Base-by-base conservation (phyloP, 352 stramenopile species). In the Globisporangium alternatum region DNA sequence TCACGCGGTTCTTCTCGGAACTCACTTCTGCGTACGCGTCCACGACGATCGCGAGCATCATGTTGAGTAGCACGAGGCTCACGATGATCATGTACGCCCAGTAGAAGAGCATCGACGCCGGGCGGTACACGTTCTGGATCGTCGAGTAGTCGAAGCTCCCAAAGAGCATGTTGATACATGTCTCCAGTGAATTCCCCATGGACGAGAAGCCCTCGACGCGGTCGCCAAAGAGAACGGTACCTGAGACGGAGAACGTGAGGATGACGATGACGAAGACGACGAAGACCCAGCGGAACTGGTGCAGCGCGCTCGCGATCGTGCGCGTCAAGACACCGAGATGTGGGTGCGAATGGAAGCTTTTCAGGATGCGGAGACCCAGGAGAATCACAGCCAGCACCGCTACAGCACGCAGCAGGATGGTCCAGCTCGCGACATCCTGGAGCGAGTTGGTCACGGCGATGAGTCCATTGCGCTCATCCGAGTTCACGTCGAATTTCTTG, bases 21-120 rank as follows among this genome's bases (percentile, higher is more conserved):
- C 64, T 83, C 48, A 84, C 77, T 39, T 85, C 75, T 1, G 65
- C 72, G 61, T 86, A 91, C 28, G 80, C 67, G 62, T 83, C 62
- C 57, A 90, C 67, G 3, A 90, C 78, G 48, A 90, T 90, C 21
- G 81, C 81, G 43, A 90, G 76, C 75, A 90, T 88, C 69, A 90
- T 85, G 60, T 90, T 90, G 39, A 90, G 74, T 53, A 90, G 64
- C 30, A 89, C 70, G 51, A 91, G 80, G 35, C 72, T 81, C 44
- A 88, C 75, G 5, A 88, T 71, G 44, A 87, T 68, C 75, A 90
- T 85, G 66, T 86, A 86, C 8, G 58, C 56, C 81, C 81, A 87
- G 66, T 90, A 90, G 70, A 81, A 90, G 19, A 90, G 47, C 69
- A 85, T 80, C 7, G 71, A 79, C 8, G 83, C 66, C 0, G 70